A percentile compares a stretch with the other conserved stretches of the same genome.
These are phyloP conservation scores for Globisporangium cederbergense DNA, from an alignment of 352 stramenopile genomes.

Conservation along the genomic window DNA sequence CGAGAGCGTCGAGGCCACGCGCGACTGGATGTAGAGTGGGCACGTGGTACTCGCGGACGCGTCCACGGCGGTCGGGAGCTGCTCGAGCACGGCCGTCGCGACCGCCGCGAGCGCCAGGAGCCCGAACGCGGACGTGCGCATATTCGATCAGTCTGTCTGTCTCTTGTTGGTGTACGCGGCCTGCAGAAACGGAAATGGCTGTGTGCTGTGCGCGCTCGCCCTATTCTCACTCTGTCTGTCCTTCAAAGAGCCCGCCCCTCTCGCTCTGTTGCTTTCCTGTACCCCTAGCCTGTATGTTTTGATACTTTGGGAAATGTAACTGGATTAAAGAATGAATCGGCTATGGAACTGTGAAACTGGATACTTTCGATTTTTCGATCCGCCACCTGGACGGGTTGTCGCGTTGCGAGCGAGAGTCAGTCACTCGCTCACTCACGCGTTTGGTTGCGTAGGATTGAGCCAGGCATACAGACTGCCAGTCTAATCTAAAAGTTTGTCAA, in stretches of 20 bases:
- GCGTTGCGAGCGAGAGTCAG: neutral
- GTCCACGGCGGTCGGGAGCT: constrained; percentile 15
- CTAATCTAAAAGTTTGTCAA: neutral
- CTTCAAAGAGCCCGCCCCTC: neutral
- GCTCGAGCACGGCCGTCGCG: constrained; percentile 21
- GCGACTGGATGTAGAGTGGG: constrained; percentile 56
- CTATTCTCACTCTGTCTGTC: neutral
- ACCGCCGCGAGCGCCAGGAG: constrained; percentile 26
- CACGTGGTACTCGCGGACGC: constrained; percentile 41
- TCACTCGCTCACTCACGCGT: no score
- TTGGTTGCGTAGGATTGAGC: neutral
- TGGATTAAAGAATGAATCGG: neutral
- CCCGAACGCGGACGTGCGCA: constrained; percentile 8
- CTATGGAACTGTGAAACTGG: neutral
- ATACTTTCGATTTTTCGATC: neutral
- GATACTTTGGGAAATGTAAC: neutral
- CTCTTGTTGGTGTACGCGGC: neutral
- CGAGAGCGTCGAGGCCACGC: constrained; percentile 54
- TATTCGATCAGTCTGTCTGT: neutral
- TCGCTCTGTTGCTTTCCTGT: neutral
- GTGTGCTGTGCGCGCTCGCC: neutral
- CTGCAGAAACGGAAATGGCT: neutral
- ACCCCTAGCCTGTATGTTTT: neutral
- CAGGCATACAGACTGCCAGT: neutral
- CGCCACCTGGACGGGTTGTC: neutral